Evolutionary conservation across 208 protist genomes (phyloP).

Genomic region (Tritrichomonas foetus): DNA sequence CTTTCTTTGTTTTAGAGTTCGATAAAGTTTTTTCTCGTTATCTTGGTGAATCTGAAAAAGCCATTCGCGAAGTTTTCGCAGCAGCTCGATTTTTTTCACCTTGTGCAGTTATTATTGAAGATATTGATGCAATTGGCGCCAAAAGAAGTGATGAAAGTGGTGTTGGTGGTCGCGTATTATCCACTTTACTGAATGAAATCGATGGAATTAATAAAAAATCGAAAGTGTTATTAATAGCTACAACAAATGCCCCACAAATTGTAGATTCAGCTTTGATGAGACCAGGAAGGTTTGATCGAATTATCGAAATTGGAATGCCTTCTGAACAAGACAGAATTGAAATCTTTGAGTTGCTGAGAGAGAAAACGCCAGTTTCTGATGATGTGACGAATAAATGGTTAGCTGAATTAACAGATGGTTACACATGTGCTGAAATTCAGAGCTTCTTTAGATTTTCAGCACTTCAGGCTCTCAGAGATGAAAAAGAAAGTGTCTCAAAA

Average conservation of each 20-base stretch:
- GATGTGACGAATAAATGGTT: not conserved
- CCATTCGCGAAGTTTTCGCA: not conserved
- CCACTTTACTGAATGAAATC: constrained; percentile 45
- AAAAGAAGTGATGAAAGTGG: constrained; percentile 31
- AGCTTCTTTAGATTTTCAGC: constrained; percentile 8
- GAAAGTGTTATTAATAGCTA: constrained; percentile 37
- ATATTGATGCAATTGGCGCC: constrained; percentile 34
- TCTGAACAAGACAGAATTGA: not conserved
- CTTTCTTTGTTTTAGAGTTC: constrained; percentile 12
- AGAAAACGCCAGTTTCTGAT: not conserved
- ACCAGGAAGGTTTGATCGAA: constrained; percentile 27
- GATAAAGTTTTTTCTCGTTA: not conserved
- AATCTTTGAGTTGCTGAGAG: not conserved
- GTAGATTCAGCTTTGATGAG: constrained; percentile 40
- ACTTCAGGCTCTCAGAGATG: not conserved
- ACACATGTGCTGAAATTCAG: not conserved
- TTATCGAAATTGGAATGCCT: not conserved
- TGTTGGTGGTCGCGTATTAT: constrained; percentile 40
- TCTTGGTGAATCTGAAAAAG: not conserved
- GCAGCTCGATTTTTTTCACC: not conserved
- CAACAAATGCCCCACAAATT: constrained; percentile 20
- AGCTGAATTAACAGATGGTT: not conserved
- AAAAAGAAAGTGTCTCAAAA: not conserved
- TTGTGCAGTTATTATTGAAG: not conserved
- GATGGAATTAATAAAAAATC: constrained; percentile 27